Base-by-base conservation (phyloP, 2,329 filamentous ascomycete species). In the Bimuria novae-zelandiae region DNA sequence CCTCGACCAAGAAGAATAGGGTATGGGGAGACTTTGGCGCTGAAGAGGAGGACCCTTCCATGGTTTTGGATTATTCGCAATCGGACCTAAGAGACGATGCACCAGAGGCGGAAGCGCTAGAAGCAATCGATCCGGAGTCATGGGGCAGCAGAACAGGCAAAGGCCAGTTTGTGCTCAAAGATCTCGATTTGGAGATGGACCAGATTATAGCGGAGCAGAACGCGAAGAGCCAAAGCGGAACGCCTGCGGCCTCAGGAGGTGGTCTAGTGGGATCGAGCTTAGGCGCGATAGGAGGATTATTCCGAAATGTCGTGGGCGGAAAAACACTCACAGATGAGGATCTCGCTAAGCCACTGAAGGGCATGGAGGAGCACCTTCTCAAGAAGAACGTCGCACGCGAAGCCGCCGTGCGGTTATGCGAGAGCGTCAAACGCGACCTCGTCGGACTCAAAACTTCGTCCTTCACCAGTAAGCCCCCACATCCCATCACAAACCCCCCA, bases 381-480 rank as follows among this genome's bases (percentile, higher is more conserved):
- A 87, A 89, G 76, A 99, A 99, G 80, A 99, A 99, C 67, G 92
- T 99, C 23, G 94, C 94, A 0, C 89, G 90, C 48, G 94, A 97
- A 79, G 94, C 94, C 14, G 94, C 93, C 1, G 83, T 96, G 27
- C 89, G 94, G 48, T 79, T 99, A 36, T 97, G 93, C 71, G 88
- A 95, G 57, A 91, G 91, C 46, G 93, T 99, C 6, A 89, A 97
- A 73, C 87, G 89, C 65, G 92, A 97, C 70, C 80, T 99, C 22
- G 76, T 97, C 16, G 92, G 94, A 23, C 87, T 92, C 62, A 97
- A 93, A 79, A 99, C 94, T 0, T 90, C 85, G 37, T 95, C 81
- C 69, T 99, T 97, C 72, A 93, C 97, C 73, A 92, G 81, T 76
- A 66, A 43, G 69, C 70, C 10, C 16, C 11, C 6, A 40, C 27